A percentile compares a stretch with the other conserved stretches of the same genome.
Conservation (phyloP, 306 rosid species). For the Hippophae gyantsensis region DNA sequence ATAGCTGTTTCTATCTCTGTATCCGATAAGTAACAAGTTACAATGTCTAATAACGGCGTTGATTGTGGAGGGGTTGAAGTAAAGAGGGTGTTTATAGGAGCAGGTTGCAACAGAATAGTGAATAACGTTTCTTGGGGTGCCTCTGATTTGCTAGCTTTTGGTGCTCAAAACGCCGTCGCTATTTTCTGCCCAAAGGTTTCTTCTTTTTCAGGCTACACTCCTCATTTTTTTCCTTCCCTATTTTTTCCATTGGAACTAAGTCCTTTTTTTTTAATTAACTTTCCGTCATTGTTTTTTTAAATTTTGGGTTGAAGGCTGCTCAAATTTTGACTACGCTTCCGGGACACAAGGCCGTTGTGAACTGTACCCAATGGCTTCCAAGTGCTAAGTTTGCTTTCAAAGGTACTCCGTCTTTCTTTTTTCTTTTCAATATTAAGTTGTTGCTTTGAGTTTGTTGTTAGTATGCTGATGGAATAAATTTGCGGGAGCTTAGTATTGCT, state of each 20-base stretch:
- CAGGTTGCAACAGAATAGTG: conserved; percentile 84
- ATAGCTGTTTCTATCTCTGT: background rate
- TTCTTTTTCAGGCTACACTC: conserved; percentile 1
- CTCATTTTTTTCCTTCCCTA: background rate
- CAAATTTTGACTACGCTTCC: conserved; percentile 89
- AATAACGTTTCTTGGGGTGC: conserved; percentile 94
- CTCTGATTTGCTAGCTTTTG: conserved; percentile 72
- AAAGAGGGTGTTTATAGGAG: conserved; percentile 66
- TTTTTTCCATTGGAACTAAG: background rate
- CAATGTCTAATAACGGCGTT: conserved; percentile 16
- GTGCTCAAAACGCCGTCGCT: conserved; percentile 84
- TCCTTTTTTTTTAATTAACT: background rate
- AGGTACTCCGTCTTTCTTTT: conserved; percentile 30
- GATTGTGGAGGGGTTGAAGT: conserved; percentile 28
- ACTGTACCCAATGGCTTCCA: conserved; percentile 95
- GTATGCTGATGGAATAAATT: background rate
- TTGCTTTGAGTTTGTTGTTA: background rate
- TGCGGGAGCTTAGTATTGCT: background rate
- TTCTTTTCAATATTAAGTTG: background rate
- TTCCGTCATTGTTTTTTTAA: background rate
- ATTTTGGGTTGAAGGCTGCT: conserved; percentile 46
- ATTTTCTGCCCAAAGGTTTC: conserved; percentile 73
- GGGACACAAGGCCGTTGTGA: conserved; percentile 76
- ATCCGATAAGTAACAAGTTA: background rate
- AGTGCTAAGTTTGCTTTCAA: conserved; percentile 52